These are phyloP conservation scores for Cicer pinnatifidum DNA, from an alignment of 306 rosid species.

Conservation along the genomic window DNA sequence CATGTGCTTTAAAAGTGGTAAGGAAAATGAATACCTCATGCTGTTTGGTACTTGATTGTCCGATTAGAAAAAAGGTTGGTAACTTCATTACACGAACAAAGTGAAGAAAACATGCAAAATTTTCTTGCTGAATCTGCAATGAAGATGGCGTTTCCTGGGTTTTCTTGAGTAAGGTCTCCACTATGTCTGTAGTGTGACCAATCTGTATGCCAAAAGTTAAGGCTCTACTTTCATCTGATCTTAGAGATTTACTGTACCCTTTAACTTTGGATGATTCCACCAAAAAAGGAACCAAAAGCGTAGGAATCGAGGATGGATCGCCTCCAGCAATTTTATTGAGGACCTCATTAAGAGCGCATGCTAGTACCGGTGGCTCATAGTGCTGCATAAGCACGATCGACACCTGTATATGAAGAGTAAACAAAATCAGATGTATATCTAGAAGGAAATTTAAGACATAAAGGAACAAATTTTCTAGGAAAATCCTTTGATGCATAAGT, in stretches of 20 bases:
- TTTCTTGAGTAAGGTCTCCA: slow-evolving; percentile 48
- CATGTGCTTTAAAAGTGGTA: slow-evolving; percentile 17
- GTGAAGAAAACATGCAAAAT: slow-evolving; percentile 72
- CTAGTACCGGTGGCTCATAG: slow-evolving; percentile 72
- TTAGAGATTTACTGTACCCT: slow-evolving; percentile 52
- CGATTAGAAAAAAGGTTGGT: slow-evolving; percentile 66
- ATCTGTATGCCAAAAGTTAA: slow-evolving; percentile 56
- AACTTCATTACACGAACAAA: slow-evolving; percentile 60
- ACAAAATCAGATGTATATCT: slow-evolving; percentile 25
- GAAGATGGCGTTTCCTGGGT: slow-evolving; percentile 60
- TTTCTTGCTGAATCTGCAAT: slow-evolving; percentile 65
- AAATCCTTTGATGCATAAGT: background rate
- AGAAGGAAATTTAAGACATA: slow-evolving; percentile 2
- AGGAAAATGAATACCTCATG: slow-evolving; percentile 57
- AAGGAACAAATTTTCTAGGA: background rate
- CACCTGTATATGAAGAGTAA: slow-evolving; percentile 56
- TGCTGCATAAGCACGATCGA: slow-evolving; percentile 67
- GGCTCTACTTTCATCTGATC: slow-evolving; percentile 41
- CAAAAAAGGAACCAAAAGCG: slow-evolving; percentile 65
- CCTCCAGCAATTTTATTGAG: slow-evolving; percentile 55
- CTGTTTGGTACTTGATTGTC: slow-evolving; percentile 53
- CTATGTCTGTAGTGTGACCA: slow-evolving; percentile 64
- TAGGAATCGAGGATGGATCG: slow-evolving; percentile 52
- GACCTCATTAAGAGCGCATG: slow-evolving; percentile 75
- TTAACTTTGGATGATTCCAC: slow-evolving; percentile 66